A percentile compares a stretch with the other conserved stretches of the same genome.
Evolutionary conservation across 345 rosid genomes (phyloP).

Genomic region (Nasturtium officinale): DNA sequence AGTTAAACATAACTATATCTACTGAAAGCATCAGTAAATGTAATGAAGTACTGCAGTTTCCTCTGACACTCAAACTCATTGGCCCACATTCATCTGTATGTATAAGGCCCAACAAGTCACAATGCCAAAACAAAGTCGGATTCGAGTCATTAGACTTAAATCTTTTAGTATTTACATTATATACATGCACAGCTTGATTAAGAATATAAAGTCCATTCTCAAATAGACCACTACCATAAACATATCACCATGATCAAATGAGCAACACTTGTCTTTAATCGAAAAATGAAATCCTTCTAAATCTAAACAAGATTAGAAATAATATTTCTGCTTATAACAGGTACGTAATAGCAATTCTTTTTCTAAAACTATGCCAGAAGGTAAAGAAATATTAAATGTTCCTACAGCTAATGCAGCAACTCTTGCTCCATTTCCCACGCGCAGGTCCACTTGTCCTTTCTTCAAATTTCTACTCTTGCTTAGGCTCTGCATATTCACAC

Average conservation of each 20-base stretch:
- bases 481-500: neutral
- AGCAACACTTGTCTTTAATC: neutral
- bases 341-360: neutral
- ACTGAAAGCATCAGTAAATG: no score
- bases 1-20: constrained; percentile 2
- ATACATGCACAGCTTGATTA: neutral
- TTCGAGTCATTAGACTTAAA: constrained; percentile 9
- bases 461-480: neutral
- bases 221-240: neutral
- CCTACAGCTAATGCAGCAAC: constrained; percentile 1
- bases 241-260: neutral
- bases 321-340: neutral
- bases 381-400: neutral
- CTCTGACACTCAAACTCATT: no score
- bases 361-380: neutral
- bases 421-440: neutral
- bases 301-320: neutral
- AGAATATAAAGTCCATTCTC: constrained; percentile 9
- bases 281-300: neutral
- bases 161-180: neutral
- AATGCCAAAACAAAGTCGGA: neutral
- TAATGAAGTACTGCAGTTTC: no score
- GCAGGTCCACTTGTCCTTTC: neutral
- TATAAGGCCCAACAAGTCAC: neutral
- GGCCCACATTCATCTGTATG: no score